A percentile compares a stretch with the other conserved stretches of the same genome.
phyloP scores from a whole-genome alignment of 1,139 yeast genomes.

The Tardiomyces blankii region DNA sequence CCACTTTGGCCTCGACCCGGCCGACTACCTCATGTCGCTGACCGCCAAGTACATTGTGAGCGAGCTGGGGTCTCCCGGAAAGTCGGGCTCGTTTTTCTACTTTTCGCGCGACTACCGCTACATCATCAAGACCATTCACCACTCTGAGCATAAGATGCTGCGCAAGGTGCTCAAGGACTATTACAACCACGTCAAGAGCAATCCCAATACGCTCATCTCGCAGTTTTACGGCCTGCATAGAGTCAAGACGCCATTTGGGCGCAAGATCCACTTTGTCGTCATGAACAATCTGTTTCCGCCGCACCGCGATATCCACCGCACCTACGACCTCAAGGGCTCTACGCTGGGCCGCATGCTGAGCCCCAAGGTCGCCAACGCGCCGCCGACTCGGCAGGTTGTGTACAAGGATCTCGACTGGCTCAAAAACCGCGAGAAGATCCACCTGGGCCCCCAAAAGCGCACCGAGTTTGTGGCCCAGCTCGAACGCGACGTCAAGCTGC shows the following conservation, averaged over 20 bases:
- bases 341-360: conserved; percentile 58
- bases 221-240: conserved; percentile 96
- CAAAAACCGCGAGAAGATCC: conserved; percentile 47
- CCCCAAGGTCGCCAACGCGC: conserved; percentile 20
- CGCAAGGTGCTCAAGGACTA: conserved; percentile 67
- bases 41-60: conserved; percentile 89
- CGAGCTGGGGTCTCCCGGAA: conserved; percentile 93
- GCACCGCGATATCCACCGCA: conserved; percentile 72
- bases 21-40: conserved; percentile 84
- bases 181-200: conserved; percentile 64
- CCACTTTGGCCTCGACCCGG: conserved; percentile 82
- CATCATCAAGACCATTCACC: conserved; percentile 93
- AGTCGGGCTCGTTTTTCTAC: conserved; percentile 92
- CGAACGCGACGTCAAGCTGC: conserved; percentile 58
- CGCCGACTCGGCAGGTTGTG: conserved; percentile 27
- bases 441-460: conserved; percentile 63
- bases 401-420: conserved; percentile 87
- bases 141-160: conserved; percentile 79
- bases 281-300: conserved; percentile 98
- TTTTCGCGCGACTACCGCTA: conserved; percentile 88
- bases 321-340: conserved; percentile 91
- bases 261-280: conserved; percentile 86
- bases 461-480: conserved; percentile 56
- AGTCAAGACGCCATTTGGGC: conserved; percentile 75
- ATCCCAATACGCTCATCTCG: conserved; percentile 82